A percentile compares a stretch with the other conserved stretches of the same genome.
phyloP scores from a whole-genome alignment of 257 asterid genomes.

The Solanum pinnatisectum region DNA sequence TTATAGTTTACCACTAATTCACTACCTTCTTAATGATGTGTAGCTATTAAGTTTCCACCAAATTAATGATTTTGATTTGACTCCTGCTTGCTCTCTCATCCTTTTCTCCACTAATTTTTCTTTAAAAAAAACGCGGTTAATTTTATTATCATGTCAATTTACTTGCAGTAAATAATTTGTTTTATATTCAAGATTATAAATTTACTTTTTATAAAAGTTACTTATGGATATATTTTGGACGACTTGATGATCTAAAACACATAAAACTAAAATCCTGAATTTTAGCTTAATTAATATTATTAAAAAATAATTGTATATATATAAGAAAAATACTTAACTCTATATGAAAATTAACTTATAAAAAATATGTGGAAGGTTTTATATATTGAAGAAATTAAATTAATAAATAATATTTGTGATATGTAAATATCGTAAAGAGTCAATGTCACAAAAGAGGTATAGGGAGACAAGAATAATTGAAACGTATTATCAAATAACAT shows the following conservation, averaged over 20 bases:
- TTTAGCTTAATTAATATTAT: not conserved
- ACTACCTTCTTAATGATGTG: not conserved
- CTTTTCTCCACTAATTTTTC: not conserved
- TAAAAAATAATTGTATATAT: not conserved
- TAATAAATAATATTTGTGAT: not conserved
- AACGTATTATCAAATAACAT: slow-evolving; percentile 49
- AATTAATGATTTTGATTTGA: not conserved
- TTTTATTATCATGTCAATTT: not conserved
- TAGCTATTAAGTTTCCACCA: not conserved
- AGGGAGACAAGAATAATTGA: slow-evolving; percentile 46
- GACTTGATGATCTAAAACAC: not conserved
- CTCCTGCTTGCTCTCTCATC: not conserved
- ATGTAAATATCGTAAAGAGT: not conserved
- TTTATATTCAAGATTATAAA: not conserved
- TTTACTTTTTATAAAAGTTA: not conserved
- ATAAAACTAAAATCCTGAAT: not conserved
- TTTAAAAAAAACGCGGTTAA: not conserved
- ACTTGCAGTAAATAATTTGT: not conserved
- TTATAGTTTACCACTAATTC: not conserved
- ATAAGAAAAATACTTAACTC: not conserved
- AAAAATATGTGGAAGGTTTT: not conserved
- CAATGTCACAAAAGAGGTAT: not conserved
- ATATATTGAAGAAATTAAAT: not conserved
- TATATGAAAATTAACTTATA: not conserved
- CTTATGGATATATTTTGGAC: not conserved